Evolutionary conservation across 2,329 filamentous ascomycete species (phyloP).

Genomic region (Aureobasidium sp.): DNA sequence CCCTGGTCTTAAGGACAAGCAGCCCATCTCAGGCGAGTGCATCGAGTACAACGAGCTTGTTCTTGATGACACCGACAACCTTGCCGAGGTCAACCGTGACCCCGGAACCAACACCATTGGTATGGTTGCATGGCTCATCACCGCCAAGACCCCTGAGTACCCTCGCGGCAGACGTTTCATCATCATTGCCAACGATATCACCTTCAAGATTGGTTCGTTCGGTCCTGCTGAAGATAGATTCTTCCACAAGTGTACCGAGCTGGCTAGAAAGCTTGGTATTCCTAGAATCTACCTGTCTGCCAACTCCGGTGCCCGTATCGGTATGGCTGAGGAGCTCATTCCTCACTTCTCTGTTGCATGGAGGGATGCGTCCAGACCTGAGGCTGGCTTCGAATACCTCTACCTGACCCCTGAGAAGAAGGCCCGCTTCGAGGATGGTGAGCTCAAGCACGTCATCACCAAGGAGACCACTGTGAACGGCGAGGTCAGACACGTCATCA

Average conservation of each 20-base stretch:
- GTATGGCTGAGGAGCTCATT: constrained; percentile 93
- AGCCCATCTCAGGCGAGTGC: constrained; percentile 80
- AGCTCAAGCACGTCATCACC: constrained; percentile 71
- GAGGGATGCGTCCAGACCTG: constrained; percentile 75
- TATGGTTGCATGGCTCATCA: constrained; percentile 98
- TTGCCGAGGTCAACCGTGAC: constrained; percentile 89
- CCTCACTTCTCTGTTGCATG: constrained; percentile 95
- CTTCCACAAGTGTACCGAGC: constrained; percentile 98
- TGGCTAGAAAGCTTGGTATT: constrained; percentile 88
- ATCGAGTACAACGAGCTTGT: constrained; percentile 92
- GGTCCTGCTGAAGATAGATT: constrained; percentile 94
- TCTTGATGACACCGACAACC: constrained; percentile 83
- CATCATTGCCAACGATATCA: constrained; percentile 98
- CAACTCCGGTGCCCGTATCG: constrained; percentile 96
- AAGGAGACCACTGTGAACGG: constrained; percentile 79
- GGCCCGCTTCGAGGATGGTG: constrained; percentile 73
- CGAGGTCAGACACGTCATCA: constrained; percentile 88
- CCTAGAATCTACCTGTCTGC: constrained; percentile 96
- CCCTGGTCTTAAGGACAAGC: constrained; percentile 65
- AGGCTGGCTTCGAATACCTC: constrained; percentile 91
- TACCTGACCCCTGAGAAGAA: constrained; percentile 84
- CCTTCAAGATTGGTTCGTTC: constrained; percentile 97
- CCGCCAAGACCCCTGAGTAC: constrained; percentile 91
- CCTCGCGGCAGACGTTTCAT: constrained; percentile 86
- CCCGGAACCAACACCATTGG: constrained; percentile 92